phyloP scores from a whole-genome alignment of 805 yeast species.

The Barnettozyma vustinii region DNA sequence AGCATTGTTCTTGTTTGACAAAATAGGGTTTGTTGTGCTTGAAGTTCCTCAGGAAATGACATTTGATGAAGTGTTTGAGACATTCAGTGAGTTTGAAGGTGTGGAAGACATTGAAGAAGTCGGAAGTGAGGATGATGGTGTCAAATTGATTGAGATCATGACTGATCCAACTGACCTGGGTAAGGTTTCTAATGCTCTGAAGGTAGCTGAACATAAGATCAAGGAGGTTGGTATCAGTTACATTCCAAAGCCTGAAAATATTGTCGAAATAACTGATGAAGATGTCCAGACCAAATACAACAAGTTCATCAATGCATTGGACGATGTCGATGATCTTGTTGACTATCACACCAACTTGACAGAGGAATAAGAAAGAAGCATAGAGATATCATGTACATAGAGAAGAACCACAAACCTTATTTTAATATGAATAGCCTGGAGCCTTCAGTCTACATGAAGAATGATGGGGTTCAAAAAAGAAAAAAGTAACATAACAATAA shows the following conservation, averaged over 20 bases:
- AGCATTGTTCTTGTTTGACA: conserved; percentile 69
- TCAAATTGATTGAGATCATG: conserved; percentile 39
- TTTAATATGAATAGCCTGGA: no score
- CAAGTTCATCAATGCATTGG: conserved; percentile 56
- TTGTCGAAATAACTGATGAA: conserved; percentile 47
- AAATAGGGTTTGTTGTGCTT: conserved; percentile 66
- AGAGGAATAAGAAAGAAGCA: conserved; percentile 18
- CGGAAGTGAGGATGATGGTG: conserved; percentile 22
- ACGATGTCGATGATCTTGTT: conserved; percentile 80
- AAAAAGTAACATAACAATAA: conserved; percentile 5
- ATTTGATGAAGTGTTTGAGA: conserved; percentile 70
- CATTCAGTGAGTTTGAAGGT: conserved; percentile 62
- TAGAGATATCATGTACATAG: neutral
- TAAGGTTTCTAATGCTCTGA: conserved; percentile 51
- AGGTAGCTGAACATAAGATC: conserved; percentile 44
- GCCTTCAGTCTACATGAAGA: neutral
- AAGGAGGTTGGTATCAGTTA: conserved; percentile 69
- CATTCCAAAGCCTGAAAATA: conserved; percentile 55
- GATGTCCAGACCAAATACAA: conserved; percentile 47
- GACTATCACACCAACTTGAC: conserved; percentile 69
- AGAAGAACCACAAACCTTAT: neutral
- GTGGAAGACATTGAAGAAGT: conserved; percentile 70
- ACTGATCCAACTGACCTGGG: conserved; percentile 65
- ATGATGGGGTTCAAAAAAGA: neutral
- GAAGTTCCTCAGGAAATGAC: conserved; percentile 29